Evolutionary conservation across 352 stramenopile genomes (phyloP).

Genomic region (Pythium sp.): DNA sequence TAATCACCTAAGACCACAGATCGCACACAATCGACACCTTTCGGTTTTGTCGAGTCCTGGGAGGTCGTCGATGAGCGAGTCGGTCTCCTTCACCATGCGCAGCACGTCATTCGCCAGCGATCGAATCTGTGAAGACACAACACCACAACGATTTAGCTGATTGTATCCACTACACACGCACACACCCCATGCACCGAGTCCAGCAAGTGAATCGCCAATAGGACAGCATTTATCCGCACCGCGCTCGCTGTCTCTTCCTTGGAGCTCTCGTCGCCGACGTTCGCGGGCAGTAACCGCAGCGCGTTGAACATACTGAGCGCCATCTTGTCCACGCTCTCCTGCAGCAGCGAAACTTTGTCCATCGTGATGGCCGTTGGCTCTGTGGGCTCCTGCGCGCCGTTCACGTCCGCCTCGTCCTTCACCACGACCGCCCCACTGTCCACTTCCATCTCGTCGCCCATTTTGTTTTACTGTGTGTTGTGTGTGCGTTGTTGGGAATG

Average conservation of each 20-base stretch:
- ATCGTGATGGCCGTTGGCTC: constrained; percentile 25
- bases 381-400: constrained; percentile 15
- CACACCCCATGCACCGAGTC: background rate
- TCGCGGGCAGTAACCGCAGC: constrained; percentile 65
- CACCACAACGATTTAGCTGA: background rate
- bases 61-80: constrained; percentile 76
- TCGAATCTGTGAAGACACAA: constrained; percentile 45
- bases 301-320: constrained; percentile 88
- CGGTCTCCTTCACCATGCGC: constrained; percentile 75
- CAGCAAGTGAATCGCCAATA: background rate
- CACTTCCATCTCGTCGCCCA: constrained; percentile 16
- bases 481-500: background rate
- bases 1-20: background rate
- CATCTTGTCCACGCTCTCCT: constrained; percentile 86
- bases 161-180: background rate
- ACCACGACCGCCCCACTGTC: constrained; percentile 5
- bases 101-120: constrained; percentile 74
- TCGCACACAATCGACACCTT: constrained; percentile 27
- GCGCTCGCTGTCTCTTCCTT: constrained; percentile 57
- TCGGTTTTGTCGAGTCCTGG: constrained; percentile 82
- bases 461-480: background rate
- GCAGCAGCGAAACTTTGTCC: constrained; percentile 81
- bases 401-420: constrained; percentile 11
- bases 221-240: constrained; percentile 21
- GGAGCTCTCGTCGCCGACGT: constrained; percentile 38